Conservation (phyloP, 2,329 filamentous ascomycete species). For the Aspergillus sp. region DNA sequence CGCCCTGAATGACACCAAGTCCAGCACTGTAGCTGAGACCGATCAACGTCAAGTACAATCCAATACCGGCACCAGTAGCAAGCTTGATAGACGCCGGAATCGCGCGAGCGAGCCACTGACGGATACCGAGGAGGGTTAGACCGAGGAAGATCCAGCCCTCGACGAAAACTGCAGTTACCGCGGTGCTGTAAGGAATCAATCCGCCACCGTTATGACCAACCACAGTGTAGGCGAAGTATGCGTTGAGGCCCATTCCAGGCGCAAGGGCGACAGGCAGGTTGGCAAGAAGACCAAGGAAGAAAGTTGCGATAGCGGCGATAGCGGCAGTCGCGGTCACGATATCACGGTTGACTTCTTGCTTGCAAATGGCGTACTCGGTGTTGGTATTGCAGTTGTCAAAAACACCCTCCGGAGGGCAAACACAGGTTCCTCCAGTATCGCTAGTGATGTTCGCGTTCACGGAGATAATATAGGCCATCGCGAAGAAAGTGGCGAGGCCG, state of each 20-base stretch:
- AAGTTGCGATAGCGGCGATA: slow-evolving; percentile 77
- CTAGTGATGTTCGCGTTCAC: slow-evolving; percentile 69
- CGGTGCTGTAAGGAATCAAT: slow-evolving; percentile 72
- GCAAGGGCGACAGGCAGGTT: slow-evolving; percentile 77
- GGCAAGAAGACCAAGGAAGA: slow-evolving; percentile 81
- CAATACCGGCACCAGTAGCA: slow-evolving; percentile 83
- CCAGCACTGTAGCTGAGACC: slow-evolving; percentile 77
- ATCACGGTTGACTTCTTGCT: slow-evolving; percentile 70
- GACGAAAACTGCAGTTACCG: slow-evolving; percentile 84
- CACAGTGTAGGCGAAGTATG: slow-evolving; percentile 82
- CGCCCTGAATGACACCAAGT: slow-evolving; percentile 76
- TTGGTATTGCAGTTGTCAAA: slow-evolving; percentile 54
- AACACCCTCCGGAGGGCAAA: slow-evolving; percentile 62
- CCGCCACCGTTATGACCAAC: slow-evolving; percentile 78
- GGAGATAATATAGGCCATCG: slow-evolving; percentile 80
- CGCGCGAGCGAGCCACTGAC: slow-evolving; percentile 84
- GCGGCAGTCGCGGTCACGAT: slow-evolving; percentile 84
- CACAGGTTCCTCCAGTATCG: slow-evolving; percentile 74
- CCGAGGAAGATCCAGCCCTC: slow-evolving; percentile 85
- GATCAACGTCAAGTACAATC: slow-evolving; percentile 72
- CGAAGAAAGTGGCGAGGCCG: slow-evolving; percentile 77
- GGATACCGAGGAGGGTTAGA: slow-evolving; percentile 77
- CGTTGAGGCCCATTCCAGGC: slow-evolving; percentile 81
- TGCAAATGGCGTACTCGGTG: slow-evolving; percentile 49
- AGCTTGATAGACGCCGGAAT: slow-evolving; percentile 86